Conservation (phyloP, 192 early-diverging fungal species). For the Gigaspora rosea region DNA sequence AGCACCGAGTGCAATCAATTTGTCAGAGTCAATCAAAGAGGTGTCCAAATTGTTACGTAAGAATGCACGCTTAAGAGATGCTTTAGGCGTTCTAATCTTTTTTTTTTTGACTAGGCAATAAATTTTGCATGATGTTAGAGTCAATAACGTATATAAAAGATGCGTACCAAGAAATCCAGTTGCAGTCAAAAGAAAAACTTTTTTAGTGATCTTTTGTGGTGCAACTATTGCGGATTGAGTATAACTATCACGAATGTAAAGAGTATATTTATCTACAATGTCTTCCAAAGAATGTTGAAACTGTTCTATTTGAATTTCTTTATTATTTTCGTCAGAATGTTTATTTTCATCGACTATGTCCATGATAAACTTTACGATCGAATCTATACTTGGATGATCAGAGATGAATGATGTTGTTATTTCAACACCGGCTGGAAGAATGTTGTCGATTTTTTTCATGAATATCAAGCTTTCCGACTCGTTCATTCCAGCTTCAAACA, state of each 20-base stretch:
- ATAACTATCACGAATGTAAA: conserved; percentile 3
- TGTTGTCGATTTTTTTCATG: neutral
- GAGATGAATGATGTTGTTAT: neutral
- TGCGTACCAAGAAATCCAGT: conserved; percentile 6
- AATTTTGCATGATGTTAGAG: neutral
- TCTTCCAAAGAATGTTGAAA: neutral
- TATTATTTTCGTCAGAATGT: neutral
- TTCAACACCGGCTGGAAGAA: neutral
- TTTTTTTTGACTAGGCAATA: conserved; percentile 19
- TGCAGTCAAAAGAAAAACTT: conserved; percentile 9
- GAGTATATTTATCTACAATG: conserved; percentile 13
- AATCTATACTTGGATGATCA: neutral
- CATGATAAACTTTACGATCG: neutral
- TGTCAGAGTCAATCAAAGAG: conserved; percentile 5
- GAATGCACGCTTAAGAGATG: conserved; percentile 12
- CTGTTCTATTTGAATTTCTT: neutral
- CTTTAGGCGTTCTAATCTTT: neutral
- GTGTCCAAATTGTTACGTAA: neutral
- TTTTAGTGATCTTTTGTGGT: neutral
- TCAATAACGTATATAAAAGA: neutral
- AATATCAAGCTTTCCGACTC: neutral
- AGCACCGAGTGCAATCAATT: neutral
- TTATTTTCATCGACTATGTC: neutral
- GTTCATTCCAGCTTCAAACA: conserved; percentile 10
- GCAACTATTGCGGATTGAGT: neutral